These are phyloP conservation scores for Leccinum imitatum DNA, from an alignment of 768 basidiomycete species.

Conservation along the genomic window DNA sequence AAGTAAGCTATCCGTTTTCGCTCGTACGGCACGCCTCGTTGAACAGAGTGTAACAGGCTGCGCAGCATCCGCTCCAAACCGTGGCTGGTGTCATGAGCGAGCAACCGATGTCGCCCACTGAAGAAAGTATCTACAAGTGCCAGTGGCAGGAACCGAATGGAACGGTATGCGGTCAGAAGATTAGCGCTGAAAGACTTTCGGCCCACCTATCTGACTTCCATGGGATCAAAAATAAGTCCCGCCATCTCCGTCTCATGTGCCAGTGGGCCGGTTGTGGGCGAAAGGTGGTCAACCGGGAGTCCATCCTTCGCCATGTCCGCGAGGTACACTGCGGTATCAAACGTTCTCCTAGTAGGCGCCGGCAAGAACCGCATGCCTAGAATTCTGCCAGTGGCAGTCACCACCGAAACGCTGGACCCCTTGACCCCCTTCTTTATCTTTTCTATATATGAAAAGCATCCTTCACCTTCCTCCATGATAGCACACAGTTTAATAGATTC, in stretches of 20 bases:
- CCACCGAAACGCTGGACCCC: not conserved
- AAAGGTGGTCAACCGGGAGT: constrained; percentile 19
- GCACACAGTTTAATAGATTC: constrained; percentile 25
- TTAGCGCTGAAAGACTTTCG: constrained; percentile 2
- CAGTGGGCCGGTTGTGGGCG: constrained; percentile 12
- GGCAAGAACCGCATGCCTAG: not conserved
- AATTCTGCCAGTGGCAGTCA: not conserved
- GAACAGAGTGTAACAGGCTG: not conserved
- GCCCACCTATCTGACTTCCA: constrained; percentile 16
- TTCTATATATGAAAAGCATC: not conserved
- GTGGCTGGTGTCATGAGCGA: not conserved
- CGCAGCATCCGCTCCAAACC: not conserved
- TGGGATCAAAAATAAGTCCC: constrained; percentile 11
- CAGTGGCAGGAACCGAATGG: constrained; percentile 8
- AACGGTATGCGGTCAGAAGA: not conserved
- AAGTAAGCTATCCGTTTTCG: not conserved
- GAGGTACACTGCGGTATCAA: constrained; percentile 17
- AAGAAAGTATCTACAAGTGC: not conserved
- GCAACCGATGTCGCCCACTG: not conserved
- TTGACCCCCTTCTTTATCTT: not conserved
- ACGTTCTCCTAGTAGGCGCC: constrained; percentile 3
- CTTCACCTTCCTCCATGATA: too few species aligned
- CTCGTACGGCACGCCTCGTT: not conserved
- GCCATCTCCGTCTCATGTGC: not conserved
- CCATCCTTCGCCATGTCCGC: constrained; percentile 17